phyloP scores from a whole-genome alignment of 202 grass and related monocot species.

The Panicum virgatum region DNA sequence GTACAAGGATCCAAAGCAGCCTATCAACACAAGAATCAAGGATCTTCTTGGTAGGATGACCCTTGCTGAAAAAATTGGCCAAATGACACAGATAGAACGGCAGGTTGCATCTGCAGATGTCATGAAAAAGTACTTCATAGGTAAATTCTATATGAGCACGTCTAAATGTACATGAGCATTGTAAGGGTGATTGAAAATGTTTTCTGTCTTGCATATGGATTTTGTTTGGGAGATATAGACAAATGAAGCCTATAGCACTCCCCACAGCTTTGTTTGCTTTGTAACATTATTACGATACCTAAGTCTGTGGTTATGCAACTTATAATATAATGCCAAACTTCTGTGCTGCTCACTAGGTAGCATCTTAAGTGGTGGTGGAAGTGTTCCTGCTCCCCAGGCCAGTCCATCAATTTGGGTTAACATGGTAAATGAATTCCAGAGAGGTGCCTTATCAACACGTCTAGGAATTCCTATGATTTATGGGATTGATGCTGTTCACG shows the following conservation, averaged over 20 bases:
- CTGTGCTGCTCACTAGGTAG: slow-evolving; percentile 55
- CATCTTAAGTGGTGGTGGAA: slow-evolving; percentile 94
- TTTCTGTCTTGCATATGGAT: not conserved
- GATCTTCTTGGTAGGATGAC: slow-evolving; percentile 91
- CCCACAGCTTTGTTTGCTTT: not conserved
- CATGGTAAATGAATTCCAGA: slow-evolving; percentile 98
- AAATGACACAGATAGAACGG: slow-evolving; percentile 95
- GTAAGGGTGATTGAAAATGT: not conserved
- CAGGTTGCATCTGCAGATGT: slow-evolving; percentile 74
- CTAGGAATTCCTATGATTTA: slow-evolving; percentile 96
- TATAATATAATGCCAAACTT: slow-evolving; percentile 29
- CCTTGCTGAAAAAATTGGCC: slow-evolving; percentile 94
- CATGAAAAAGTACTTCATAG: slow-evolving; percentile 93
- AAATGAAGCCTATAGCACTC: not conserved
- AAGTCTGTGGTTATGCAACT: slow-evolving; percentile 23
- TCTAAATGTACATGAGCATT: not conserved
- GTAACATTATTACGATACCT: slow-evolving; percentile 5
- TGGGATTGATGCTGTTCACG: slow-evolving; percentile 98
- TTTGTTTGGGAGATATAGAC: not conserved
- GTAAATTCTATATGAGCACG: slow-evolving; percentile 38
- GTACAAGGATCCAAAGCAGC: slow-evolving; percentile 87
- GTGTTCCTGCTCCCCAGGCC: slow-evolving; percentile 83
- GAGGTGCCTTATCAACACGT: slow-evolving; percentile 81
- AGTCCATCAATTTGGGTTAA: slow-evolving; percentile 81
- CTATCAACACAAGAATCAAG: slow-evolving; percentile 70